A percentile compares a stretch with the other conserved stretches of the same genome.
Evolutionary conservation across 805 yeast genomes (phyloP).

Genomic region (Hanseniaspora singularis): DNA sequence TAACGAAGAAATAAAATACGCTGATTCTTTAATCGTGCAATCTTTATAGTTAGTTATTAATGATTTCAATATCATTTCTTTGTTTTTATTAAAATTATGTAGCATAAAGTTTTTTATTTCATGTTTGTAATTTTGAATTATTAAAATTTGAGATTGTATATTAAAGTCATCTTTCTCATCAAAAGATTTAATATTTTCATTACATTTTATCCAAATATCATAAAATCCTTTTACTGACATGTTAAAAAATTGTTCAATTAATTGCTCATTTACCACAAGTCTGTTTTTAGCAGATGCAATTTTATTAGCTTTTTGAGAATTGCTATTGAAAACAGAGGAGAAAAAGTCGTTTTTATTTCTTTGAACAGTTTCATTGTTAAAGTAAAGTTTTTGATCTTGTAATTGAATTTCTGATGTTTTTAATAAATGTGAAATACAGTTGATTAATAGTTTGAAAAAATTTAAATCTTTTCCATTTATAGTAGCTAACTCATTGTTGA

Average conservation of each 20-base stretch:
- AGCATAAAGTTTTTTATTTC: constrained; percentile 57
- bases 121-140: constrained; percentile 50
- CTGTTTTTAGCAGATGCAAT: constrained; percentile 26
- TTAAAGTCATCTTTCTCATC: constrained; percentile 35
- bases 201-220: constrained; percentile 49
- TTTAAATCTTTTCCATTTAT: constrained; percentile 34
- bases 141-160: constrained; percentile 1
- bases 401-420: constrained; percentile 20
- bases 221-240: constrained; percentile 45
- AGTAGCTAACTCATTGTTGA: constrained; percentile 17
- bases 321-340: not conserved
- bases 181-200: constrained; percentile 19
- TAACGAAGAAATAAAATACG: constrained; percentile 51
- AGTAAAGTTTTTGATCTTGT: constrained; percentile 17
- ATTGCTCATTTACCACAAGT: constrained; percentile 34
- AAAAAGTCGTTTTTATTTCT: constrained; percentile 12
- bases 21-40: not conserved
- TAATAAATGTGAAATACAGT: constrained; percentile 58
- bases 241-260: constrained; percentile 52
- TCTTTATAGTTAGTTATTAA: not conserved
- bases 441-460: constrained; percentile 35
- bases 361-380: not conserved
- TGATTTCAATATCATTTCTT: not conserved
- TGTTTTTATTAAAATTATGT: constrained; percentile 34
- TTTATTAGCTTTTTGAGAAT: not conserved